Percentiles rank a stretch among this genome's conserved stretches.
phyloP scores from a whole-genome alignment of 441 rosid species.

The Jatropha podagrica region DNA sequence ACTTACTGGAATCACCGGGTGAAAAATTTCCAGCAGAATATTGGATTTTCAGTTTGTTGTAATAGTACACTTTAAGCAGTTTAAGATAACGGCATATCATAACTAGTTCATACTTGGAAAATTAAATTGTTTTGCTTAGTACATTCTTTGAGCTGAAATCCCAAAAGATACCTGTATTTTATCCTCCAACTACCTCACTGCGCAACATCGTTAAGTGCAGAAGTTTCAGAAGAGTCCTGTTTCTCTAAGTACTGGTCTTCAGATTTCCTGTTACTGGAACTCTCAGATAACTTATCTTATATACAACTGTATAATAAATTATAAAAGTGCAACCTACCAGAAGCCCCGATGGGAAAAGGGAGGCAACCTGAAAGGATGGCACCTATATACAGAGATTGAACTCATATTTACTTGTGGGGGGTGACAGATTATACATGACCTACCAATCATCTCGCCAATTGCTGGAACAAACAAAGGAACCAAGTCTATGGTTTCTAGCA shows the following conservation, averaged over 20 bases:
- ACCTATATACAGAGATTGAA: conserved; percentile 10
- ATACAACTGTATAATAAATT: neutral
- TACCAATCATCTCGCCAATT: neutral
- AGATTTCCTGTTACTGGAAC: neutral
- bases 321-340: neutral
- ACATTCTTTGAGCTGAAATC: neutral
- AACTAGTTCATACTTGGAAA: neutral
- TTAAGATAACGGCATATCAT: neutral
- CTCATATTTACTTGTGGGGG: neutral
- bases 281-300: neutral
- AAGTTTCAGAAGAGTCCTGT: neutral
- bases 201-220: neutral
- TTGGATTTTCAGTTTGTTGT: neutral
- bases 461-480: neutral
- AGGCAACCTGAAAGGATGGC: conserved; percentile 7
- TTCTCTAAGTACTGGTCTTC: neutral
- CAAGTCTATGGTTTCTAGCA: neutral
- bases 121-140: neutral
- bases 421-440: neutral
- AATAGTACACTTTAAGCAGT: neutral
- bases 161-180: neutral
- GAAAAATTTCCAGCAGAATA: neutral
- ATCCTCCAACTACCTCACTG: neutral
- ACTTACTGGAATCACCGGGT: neutral
- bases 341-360: neutral